Evolutionary conservation across 1,284 basidiomycete species (phyloP).

Genomic region (Leccinum pallidistipes): DNA sequence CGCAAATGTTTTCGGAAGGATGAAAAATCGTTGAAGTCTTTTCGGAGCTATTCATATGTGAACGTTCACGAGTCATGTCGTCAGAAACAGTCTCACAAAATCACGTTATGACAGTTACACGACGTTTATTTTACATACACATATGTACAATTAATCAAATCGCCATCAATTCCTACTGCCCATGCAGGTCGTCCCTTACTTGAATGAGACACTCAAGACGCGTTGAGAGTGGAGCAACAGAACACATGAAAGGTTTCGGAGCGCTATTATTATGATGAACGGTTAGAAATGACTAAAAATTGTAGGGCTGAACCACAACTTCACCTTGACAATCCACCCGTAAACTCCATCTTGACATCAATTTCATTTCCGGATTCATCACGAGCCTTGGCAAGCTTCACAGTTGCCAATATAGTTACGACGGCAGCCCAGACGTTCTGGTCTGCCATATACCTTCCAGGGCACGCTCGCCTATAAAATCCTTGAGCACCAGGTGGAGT

Average conservation of each 20-base stretch:
- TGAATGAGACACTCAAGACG: slow-evolving; percentile 16
- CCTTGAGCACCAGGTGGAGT: neutral
- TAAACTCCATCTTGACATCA: slow-evolving; percentile 25
- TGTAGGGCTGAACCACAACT: neutral
- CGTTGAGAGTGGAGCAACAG: slow-evolving; percentile 17
- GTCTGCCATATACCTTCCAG: slow-evolving; percentile 28
- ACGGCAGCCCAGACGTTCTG: slow-evolving; percentile 27
- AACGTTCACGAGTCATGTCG: too few species aligned
- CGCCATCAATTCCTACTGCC: neutral
- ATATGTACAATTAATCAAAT: neutral
- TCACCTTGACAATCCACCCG: slow-evolving; percentile 24
- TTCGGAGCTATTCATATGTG: too few species aligned
- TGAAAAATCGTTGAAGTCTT: too few species aligned
- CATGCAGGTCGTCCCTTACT: neutral
- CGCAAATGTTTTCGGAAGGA: too few species aligned
- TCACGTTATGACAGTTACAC: neutral
- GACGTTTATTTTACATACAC: neutral
- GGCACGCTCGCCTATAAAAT: slow-evolving; percentile 21
- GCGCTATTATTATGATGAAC: slow-evolving; percentile 6
- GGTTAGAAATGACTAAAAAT: slow-evolving; percentile 8
- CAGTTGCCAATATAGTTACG: slow-evolving; percentile 22
- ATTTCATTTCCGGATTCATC: slow-evolving; percentile 26
- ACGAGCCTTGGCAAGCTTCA: slow-evolving; percentile 19
- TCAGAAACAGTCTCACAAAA: neutral
- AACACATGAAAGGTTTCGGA: slow-evolving; percentile 28